Evolutionary conservation across 495 filamentous ascomycete genomes (phyloP), one percentile per base, ranked within the genome.

Genomic region (Xylaria venustula): DNA sequence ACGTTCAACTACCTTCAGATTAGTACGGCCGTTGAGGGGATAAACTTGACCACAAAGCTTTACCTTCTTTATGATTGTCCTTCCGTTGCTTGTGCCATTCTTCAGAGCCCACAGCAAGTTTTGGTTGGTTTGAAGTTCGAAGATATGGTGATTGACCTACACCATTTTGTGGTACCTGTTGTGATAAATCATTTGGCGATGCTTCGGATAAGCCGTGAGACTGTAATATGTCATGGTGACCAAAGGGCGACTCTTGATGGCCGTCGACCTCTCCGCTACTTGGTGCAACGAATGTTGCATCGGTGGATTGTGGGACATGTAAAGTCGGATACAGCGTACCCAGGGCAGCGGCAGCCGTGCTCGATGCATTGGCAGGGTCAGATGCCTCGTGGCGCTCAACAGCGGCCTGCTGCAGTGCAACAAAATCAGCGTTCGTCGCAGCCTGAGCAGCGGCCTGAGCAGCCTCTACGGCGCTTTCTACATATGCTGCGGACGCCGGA

Each of bases 1-100:
- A 54, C 94, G 91, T 76, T 98, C 94, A 62, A 98, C 94, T 98
- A 62, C 2, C 61, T 17, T 40, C 30, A 15, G 25, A 22, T 66
- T 62, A 70, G 59, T 40, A 60, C n/a, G 34, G 8, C 51, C 55
- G 20, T 25, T 12, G 20, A 25, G 20, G 9, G 14, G 25, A 44
- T 6, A 2, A 44, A 19, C 0, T 25, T 30, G 34, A 48, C 45
- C 15, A 12, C 1, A 9, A n/a, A 11, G 57, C 76, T 84, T 63
- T 77, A 96, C 94, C 94, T 82, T 98, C 94, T 84, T 98, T 98
- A 79, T 98, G 94, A 67, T 98, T 98, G 70, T 98, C 95, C 72
- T 93, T 93, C 65, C 94, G 86, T 61, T 97, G 87, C 74, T 93
- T 94, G 75, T 98, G 94, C 94, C 94, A 98, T 71, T 98, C 94